Evolutionary conservation across 345 rosid species (phyloP).

Genomic region (Syzygium aqueum): DNA sequence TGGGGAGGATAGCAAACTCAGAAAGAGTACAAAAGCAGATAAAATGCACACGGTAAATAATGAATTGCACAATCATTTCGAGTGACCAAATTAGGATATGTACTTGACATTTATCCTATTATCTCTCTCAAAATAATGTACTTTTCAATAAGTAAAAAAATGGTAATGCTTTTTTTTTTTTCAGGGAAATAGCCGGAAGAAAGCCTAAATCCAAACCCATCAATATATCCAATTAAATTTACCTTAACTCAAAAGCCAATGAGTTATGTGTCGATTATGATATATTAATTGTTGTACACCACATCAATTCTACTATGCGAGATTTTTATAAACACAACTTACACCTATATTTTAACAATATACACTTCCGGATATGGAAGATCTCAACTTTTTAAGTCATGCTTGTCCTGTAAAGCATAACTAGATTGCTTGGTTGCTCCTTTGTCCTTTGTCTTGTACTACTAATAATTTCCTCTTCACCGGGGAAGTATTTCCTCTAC

Average conservation of each 20-base stretch:
- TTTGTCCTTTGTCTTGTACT: not conserved
- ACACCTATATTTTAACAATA: too few species aligned
- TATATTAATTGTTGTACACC: not conserved
- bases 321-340: not conserved
- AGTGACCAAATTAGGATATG: accelerated
- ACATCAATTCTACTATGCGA: accelerated
- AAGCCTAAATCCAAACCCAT: accelerated
- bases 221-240: not conserved
- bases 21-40: not conserved
- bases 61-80: not conserved
- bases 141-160: not conserved
- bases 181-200: accelerated
- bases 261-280: not conserved
- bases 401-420: accelerated
- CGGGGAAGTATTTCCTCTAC: not conserved
- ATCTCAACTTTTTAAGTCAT: not conserved
- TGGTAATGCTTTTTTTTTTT: not conserved
- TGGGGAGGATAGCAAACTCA: not conserved
- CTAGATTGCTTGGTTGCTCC: not conserved
- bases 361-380: not conserved
- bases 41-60: not conserved
- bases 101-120: not conserved
- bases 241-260: not conserved
- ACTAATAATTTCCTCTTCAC: too few species aligned
- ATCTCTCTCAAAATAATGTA: not conserved